Evolutionary conservation across 345 rosid species (phyloP), one percentile per base, ranked within the genome.

Genomic region (Eucalyptus sp.): DNA sequence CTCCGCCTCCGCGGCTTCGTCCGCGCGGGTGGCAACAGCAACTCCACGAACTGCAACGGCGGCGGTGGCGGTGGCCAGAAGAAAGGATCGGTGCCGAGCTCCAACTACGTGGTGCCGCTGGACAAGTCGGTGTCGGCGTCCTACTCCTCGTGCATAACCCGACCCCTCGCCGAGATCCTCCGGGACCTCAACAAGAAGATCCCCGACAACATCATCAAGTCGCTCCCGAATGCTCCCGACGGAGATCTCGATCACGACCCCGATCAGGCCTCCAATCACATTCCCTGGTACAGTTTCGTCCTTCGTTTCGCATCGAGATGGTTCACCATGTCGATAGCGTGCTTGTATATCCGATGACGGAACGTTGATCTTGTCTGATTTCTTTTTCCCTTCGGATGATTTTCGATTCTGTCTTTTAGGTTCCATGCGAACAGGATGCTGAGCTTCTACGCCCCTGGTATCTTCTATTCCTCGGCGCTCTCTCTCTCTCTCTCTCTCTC

Each of bases 371-470:
- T 88, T 88, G 48, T 76, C 50, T 79, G 80, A 87, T 86, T 29
- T 87, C 1, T 9, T 18, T 76, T 10, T 33, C 24, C 46, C 83
- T 37, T 76, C 48, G 14, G 83, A 76, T 76, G 83, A 20, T 76
- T 37, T 41, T 41, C 52, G 31, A 3, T 87, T 49, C 88, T 87
- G 37, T 71, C 64, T 56, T 90, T 4, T 87, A 97, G 99, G 99
- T 97, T 91, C 92, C 99, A 97, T 88, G 99, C 99, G 88, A 97
- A 97, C 90, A 96, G 99, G 88, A 97, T 97, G 99, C 87, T 97
- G 88, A 97, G 99, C 95, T 97, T 97, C 95, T 96, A 94, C 87
- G 99, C 99, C 48, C 98, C 99, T 48, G 99, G 99, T 97, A 89
- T 86, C 96, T 92, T 37, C 66, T 25, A 17, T 27, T 51, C 71